Evolutionary conservation across 2,329 filamentous ascomycete species (phyloP).

Genomic region (Exserohilum rostratum): DNA sequence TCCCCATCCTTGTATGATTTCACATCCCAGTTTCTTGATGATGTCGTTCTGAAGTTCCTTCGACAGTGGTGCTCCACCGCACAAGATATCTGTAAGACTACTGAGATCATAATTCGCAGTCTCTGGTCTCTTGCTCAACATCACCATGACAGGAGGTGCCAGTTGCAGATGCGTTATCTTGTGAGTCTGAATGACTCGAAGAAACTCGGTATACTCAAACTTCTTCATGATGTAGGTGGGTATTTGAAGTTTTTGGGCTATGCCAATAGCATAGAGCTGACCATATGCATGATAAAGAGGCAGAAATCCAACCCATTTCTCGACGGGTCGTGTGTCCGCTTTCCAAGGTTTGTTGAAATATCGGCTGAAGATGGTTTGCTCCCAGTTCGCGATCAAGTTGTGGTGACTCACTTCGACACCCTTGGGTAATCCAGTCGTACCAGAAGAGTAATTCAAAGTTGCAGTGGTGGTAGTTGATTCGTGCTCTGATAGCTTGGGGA

Average conservation of each 20-base stretch:
- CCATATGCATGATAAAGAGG: constrained; percentile 57
- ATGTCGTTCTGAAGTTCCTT: constrained; percentile 52
- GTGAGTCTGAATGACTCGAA: constrained; percentile 46
- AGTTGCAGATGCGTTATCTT: constrained; percentile 50
- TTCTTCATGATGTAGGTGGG: constrained; percentile 51
- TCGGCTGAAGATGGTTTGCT: constrained; percentile 57
- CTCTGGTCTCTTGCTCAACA: constrained; percentile 53
- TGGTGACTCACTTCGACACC: constrained; percentile 58
- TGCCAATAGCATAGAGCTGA: constrained; percentile 49
- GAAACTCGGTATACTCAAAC: constrained; percentile 50
- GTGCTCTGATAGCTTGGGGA: constrained; percentile 31
- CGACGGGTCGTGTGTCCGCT: constrained; percentile 50
- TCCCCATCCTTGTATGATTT: constrained; percentile 51
- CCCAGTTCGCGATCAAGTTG: constrained; percentile 58
- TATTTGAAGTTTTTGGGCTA: constrained; percentile 55
- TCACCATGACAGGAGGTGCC: constrained; percentile 53
- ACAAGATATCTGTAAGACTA: constrained; percentile 49
- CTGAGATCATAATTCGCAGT: constrained; percentile 50
- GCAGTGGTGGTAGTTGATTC: constrained; percentile 43
- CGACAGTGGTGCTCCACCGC: constrained; percentile 51
- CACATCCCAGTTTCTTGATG: constrained; percentile 40
- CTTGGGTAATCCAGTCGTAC: constrained; percentile 60
- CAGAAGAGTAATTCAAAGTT: constrained; percentile 60
- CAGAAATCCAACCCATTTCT: constrained; percentile 57
- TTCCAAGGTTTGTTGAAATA: constrained; percentile 51